phyloP scores from a whole-genome alignment of 2,329 filamentous ascomycete genomes.

The Xylariaceae sp. region DNA sequence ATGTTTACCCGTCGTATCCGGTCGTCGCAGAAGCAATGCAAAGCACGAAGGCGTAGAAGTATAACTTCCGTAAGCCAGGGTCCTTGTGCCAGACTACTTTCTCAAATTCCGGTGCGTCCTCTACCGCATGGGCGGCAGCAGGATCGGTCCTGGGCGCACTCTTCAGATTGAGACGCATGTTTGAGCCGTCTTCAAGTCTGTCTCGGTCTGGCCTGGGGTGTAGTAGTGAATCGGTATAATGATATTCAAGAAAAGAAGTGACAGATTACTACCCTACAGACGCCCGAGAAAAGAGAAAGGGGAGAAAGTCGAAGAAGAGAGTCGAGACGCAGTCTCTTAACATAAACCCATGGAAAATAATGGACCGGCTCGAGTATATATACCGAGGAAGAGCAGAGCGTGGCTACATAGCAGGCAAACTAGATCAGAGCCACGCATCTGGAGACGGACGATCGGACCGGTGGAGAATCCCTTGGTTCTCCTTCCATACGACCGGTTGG shows the following conservation, averaged over 20 bases:
- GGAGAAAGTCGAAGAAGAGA: background rate
- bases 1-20: slow-evolving; percentile 48
- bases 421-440: slow-evolving; percentile 13
- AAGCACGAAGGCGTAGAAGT: slow-evolving; percentile 47
- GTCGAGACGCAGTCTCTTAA: background rate
- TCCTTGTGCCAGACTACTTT: slow-evolving; percentile 49
- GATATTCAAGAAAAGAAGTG: background rate
- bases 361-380: slow-evolving; percentile 22
- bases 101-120: slow-evolving; percentile 46
- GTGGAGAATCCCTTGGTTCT: slow-evolving; percentile 18
- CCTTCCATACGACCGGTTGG: slow-evolving; percentile 16
- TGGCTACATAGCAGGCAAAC: background rate
- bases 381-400: background rate
- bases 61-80: slow-evolving; percentile 51
- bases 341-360: slow-evolving; percentile 8
- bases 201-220: too few species aligned
- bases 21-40: slow-evolving; percentile 52
- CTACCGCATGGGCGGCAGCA: slow-evolving; percentile 31
- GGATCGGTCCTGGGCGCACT: slow-evolving; percentile 13
- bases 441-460: slow-evolving; percentile 29
- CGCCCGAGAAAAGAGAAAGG: background rate
- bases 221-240: background rate
- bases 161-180: slow-evolving; percentile 1
- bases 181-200: background rate
- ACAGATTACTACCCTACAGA: background rate